Conservation (phyloP, 202 grass and related monocot species). For the Eragrostis tef region DNA sequence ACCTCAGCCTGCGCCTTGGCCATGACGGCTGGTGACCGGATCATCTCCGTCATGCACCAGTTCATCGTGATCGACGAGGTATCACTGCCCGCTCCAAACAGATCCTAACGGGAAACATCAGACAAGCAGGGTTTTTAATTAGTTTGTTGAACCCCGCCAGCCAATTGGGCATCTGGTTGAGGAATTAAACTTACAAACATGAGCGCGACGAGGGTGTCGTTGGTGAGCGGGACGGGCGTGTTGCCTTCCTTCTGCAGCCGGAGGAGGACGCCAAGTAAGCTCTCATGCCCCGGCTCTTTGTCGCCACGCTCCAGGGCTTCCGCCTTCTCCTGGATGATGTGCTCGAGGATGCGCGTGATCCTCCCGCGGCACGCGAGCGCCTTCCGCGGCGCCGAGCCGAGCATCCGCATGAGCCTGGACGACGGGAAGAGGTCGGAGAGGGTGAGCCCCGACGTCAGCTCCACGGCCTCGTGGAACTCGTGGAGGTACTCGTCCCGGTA, state of each 20-base stretch:
- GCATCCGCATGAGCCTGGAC: slow-evolving; percentile 11
- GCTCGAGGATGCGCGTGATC: background rate
- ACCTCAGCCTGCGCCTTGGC: slow-evolving; percentile 45
- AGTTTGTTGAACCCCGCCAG: no score
- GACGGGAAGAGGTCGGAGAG: slow-evolving; percentile 52
- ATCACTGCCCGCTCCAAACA: slow-evolving; percentile 50
- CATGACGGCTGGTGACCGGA: slow-evolving; percentile 40
- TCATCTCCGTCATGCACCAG: slow-evolving; percentile 56
- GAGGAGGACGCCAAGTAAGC: slow-evolving; percentile 35
- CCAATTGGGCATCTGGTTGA: no score
- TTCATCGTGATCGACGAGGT: slow-evolving; percentile 18
- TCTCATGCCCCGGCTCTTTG: background rate
- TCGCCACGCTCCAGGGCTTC: background rate
- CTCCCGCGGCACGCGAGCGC: background rate
- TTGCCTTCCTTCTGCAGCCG: slow-evolving; percentile 15
- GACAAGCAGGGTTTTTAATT: no score
- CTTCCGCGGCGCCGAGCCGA: slow-evolving; percentile 3
- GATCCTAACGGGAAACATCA: no score
- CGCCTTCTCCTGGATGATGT: slow-evolving; percentile 39
- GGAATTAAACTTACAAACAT: slow-evolving; percentile 46
- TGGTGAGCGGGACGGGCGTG: slow-evolving; percentile 8
- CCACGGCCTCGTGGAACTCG: background rate
- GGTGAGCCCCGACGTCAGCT: background rate
- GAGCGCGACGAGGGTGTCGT: background rate
- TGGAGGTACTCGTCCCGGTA: slow-evolving; percentile 39